Conservation (phyloP, 495 filamentous ascomycete species). For the Xylaria scruposa region DNA sequence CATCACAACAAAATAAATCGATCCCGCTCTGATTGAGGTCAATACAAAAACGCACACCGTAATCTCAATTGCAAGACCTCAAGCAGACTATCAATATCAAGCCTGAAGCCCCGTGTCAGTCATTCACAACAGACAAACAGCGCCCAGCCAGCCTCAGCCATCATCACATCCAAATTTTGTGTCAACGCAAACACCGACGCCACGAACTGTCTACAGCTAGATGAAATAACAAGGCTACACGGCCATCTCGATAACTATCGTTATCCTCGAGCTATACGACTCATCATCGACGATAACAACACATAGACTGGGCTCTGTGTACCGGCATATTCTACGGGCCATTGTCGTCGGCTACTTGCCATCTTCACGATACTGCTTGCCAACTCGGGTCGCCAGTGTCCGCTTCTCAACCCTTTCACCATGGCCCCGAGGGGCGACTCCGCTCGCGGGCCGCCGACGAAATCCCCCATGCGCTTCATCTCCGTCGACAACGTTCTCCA, state of each 20-base stretch:
- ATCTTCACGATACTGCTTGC: neutral
- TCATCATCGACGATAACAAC: neutral
- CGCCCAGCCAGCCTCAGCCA: neutral
- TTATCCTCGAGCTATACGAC: too few relatives aligned
- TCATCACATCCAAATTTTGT: neutral
- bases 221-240: neutral
- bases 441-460: slow-evolving; percentile 36
- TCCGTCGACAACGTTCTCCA: slow-evolving; percentile 96
- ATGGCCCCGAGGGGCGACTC: slow-evolving; percentile 37
- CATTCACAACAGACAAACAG: neutral
- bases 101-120: neutral
- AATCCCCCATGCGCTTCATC: slow-evolving; percentile 75
- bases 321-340: neutral
- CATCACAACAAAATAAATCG: neutral
- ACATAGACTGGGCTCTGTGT: neutral
- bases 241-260: too few relatives aligned
- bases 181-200: neutral
- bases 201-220: neutral
- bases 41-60: neutral
- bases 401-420: neutral
- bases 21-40: neutral
- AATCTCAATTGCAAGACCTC: neutral
- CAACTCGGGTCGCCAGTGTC: neutral
- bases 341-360: neutral
- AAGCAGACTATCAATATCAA: neutral